Conservation (phyloP, 2,329 filamentous ascomycete species). For the Akanthomyces lecanii region DNA sequence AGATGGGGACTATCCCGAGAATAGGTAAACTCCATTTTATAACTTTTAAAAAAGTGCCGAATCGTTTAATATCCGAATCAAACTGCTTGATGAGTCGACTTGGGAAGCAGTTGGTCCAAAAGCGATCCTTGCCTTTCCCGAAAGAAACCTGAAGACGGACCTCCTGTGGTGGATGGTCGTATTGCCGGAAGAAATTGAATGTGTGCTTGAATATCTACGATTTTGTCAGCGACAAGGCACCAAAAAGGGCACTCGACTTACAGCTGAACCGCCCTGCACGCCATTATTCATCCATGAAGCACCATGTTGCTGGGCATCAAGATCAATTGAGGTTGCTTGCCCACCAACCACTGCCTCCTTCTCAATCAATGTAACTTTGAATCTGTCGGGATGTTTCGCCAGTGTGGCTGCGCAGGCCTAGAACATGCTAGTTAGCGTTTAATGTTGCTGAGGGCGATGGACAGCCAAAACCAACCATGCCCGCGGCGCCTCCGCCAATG, state of each 20-base stretch:
- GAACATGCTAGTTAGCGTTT: not conserved
- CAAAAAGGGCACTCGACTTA: conserved; percentile 17
- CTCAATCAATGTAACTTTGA: conserved; percentile 61
- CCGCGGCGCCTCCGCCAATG: conserved; percentile 59
- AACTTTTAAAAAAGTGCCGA: conserved; percentile 52
- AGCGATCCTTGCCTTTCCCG: conserved; percentile 52
- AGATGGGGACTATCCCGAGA: conserved; percentile 59
- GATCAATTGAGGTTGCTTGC: conserved; percentile 55
- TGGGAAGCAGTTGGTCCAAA: conserved; percentile 64
- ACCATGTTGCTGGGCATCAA: conserved; percentile 53
- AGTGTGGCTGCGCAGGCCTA: conserved; percentile 64
- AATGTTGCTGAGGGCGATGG: not conserved
- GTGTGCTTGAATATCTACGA: conserved; percentile 63
- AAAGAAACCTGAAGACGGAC: conserved; percentile 61
- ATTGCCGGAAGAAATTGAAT: conserved; percentile 58
- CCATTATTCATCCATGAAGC: conserved; percentile 60
- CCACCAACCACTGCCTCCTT: conserved; percentile 54
- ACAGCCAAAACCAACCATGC: conserved; percentile 42
- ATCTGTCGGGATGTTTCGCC: conserved; percentile 60
- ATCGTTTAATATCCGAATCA: conserved; percentile 52
- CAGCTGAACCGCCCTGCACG: conserved; percentile 54
- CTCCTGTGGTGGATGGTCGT: conserved; percentile 52
- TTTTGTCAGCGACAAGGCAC: not conserved
- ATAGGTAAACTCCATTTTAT: conserved; percentile 57
- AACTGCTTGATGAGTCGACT: conserved; percentile 54